These are phyloP conservation scores for Hypoxylon fragiforme DNA, from an alignment of 495 filamentous ascomycete genomes.

Conservation along the genomic window DNA sequence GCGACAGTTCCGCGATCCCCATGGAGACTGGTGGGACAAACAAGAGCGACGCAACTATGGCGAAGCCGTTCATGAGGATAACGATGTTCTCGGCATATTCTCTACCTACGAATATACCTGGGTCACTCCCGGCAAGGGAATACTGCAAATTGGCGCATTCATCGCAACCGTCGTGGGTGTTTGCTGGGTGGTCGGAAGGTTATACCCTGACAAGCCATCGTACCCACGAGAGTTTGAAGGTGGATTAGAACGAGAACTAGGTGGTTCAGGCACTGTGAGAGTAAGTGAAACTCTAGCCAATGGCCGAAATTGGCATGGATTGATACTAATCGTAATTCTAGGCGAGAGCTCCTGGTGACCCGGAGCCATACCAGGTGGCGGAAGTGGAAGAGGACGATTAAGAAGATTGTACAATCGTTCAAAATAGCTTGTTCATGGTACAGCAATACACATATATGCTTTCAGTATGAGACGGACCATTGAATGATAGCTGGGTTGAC, in stretches of 20 bases:
- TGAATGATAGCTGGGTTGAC: no score
- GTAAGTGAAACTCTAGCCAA: slow-evolving; percentile 43
- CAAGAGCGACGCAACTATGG: slow-evolving; percentile 95
- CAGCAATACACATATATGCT: neutral
- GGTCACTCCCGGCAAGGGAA: slow-evolving; percentile 69
- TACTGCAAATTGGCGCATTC: slow-evolving; percentile 75
- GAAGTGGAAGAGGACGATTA: slow-evolving; percentile 29
- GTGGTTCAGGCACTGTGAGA: slow-evolving; percentile 61
- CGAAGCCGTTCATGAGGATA: slow-evolving; percentile 95
- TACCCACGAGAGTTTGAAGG: slow-evolving; percentile 78
- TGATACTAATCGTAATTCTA: slow-evolving; percentile 24
- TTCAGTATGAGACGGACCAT: no score
- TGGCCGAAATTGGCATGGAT: neutral
- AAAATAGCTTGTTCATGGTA: neutral
- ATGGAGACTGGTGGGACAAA: slow-evolving; percentile 96
- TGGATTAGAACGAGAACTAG: slow-evolving; percentile 84
- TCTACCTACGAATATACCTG: slow-evolving; percentile 88
- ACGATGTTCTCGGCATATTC: slow-evolving; percentile 93
- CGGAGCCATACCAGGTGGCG: slow-evolving; percentile 44
- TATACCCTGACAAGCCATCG: slow-evolving; percentile 84
- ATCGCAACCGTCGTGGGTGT: slow-evolving; percentile 70
- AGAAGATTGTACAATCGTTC: slow-evolving; percentile 13
- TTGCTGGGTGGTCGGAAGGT: slow-evolving; percentile 66
- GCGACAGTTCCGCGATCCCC: slow-evolving; percentile 86
- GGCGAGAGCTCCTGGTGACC: slow-evolving; percentile 48